phyloP scores from a whole-genome alignment of 345 rosid genomes.

The Syzygium grande region DNA sequence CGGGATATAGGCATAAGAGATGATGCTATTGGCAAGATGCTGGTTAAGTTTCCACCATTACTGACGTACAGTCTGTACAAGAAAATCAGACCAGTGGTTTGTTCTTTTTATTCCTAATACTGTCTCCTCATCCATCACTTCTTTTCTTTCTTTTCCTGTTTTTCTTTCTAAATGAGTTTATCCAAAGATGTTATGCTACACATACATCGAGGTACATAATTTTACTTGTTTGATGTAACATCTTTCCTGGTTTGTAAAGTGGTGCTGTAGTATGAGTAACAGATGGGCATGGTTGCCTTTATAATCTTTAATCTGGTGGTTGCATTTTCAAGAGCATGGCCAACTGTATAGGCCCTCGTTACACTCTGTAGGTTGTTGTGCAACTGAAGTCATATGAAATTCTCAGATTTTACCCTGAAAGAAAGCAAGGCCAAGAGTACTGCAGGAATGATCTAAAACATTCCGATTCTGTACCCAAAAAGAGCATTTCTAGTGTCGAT shows the following conservation, averaged over 20 bases:
- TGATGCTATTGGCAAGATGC: slow-evolving; percentile 81
- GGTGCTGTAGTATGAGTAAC: not conserved
- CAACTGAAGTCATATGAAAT: not conserved
- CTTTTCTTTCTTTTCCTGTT: not conserved
- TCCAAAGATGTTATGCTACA: not conserved
- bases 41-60: slow-evolving; percentile 79
- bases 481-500: not conserved
- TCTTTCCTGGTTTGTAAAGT: not conserved
- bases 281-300: not conserved
- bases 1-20: slow-evolving; percentile 78
- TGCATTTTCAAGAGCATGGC: not conserved
- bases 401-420: not conserved
- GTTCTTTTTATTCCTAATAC: slow-evolving; percentile 13
- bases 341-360: not conserved
- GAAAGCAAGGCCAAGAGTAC: not conserved
- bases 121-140: not conserved
- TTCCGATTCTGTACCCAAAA: not conserved
- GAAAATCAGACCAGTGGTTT: slow-evolving; percentile 90
- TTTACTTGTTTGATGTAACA: not conserved
- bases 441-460: not conserved
- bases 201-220: not conserved
- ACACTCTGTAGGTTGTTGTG: not conserved
- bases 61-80: slow-evolving; percentile 71
- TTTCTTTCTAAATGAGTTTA: not conserved
- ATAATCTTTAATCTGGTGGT: not conserved